Evolutionary conservation across 306 rosid species (phyloP).

Genomic region (Lablab purpureus): DNA sequence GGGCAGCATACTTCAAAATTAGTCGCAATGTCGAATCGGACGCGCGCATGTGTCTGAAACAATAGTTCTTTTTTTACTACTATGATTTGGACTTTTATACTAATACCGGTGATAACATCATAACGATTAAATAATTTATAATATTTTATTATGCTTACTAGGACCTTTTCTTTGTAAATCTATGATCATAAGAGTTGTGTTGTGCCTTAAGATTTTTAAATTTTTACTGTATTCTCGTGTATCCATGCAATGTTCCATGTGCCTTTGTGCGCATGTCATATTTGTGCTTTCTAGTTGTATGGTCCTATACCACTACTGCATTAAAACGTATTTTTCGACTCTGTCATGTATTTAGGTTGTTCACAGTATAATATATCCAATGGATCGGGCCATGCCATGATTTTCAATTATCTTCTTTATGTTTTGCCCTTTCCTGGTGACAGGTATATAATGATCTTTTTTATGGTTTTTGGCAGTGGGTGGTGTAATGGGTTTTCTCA

Average conservation of each 20-base stretch:
- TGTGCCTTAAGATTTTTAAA: background rate
- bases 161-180: too few relatives aligned
- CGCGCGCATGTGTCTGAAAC: background rate
- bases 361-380: background rate
- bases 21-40: background rate
- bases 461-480: constrained; percentile 65
- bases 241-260: background rate
- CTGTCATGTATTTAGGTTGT: background rate
- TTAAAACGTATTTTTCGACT: background rate
- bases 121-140: background rate
- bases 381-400: background rate
- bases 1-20: background rate
- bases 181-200: too few relatives aligned
- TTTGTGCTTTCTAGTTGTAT: background rate
- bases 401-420: background rate
- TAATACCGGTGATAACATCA: background rate
- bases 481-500: constrained; percentile 91
- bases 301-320: background rate
- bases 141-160: background rate
- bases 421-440: background rate
- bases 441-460: constrained; percentile 5
- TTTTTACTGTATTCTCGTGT: background rate
- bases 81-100: background rate
- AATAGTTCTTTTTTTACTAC: too few relatives aligned
- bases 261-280: background rate